Base-by-base conservation (phyloP, 768 basidiomycete species). In the Hortiboletus campestris region DNA sequence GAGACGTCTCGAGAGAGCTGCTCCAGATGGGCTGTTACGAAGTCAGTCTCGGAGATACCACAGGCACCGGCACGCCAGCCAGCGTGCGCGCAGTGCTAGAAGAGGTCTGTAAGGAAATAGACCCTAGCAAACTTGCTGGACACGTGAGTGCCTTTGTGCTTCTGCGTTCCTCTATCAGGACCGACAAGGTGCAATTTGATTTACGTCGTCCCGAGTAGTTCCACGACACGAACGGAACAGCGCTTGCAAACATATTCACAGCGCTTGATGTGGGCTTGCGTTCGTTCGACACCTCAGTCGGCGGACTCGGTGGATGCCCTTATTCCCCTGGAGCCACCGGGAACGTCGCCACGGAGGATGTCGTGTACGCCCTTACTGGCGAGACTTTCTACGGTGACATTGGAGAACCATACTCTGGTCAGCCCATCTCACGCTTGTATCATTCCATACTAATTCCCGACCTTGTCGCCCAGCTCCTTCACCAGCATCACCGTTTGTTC, bases 251-350 rank as follows among this genome's bases (percentile, higher is more conserved):
- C 61, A 84, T 90, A 16, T 72, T 91, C 40, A 74, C 84, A 6
- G 86, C 90, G 4, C 80, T 93, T 13, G 75, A 81, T 12, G 74
- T 85, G 47, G 95, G 94, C 16, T 73, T 98, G 13, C 80, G 85
- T 12, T 90, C 92, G 3, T 81, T 98, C 41, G 95, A 90, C 65
- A 78, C 89, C 2, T 86, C 89, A 1, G 84, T 97, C 17, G 93
- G 88, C 17, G 94, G 95, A 0, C 84, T 98, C 1, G 95, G 96
- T 4, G 94, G 95, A 17, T 98, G 96, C 65, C 95, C 95, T 3
- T 98, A 92, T 72, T 94, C 95, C 2, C 96, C 95, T 2, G 94
- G 94, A 6, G 94, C 95, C 14, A 94, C 93, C 0, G 95, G 96
- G 16, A 97, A 97, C 62, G 91, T 97, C 17, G 87, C 93, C 0